phyloP scores from a whole-genome alignment of 2,329 filamentous ascomycete genomes.

The Pseudonectria buxi region DNA sequence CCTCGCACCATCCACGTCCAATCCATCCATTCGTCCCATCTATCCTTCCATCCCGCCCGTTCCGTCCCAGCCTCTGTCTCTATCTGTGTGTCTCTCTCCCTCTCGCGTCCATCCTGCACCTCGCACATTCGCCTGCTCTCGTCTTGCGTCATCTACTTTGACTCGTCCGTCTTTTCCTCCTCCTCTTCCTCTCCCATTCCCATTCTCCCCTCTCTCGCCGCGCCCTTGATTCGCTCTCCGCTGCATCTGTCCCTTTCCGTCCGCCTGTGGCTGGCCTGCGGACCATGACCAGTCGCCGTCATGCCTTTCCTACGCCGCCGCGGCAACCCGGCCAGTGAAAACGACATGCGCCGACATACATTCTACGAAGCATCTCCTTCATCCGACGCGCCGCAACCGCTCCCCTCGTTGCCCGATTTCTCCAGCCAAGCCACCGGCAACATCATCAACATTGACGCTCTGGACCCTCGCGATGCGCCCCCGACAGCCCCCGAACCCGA shows the following conservation, averaged over 20 bases:
- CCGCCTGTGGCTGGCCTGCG: conserved; percentile 19
- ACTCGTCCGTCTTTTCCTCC: not conserved
- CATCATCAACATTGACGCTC: not conserved
- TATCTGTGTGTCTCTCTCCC: too few relatives aligned
- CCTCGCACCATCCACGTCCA: too few relatives aligned
- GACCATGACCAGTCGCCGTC: conserved; percentile 35
- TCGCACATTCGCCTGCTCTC: too few relatives aligned
- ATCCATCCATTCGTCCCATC: too few relatives aligned
- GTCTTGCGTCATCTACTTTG: too few relatives aligned
- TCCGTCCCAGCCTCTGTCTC: too few relatives aligned
- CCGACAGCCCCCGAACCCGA: too few relatives aligned
- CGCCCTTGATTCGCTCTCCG: conserved; percentile 3
- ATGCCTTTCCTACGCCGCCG: conserved; percentile 59
- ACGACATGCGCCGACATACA: conserved; percentile 50
- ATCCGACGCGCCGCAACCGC: conserved; percentile 19
- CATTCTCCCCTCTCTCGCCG: conserved; percentile 1
- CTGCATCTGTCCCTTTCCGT: conserved; percentile 2
- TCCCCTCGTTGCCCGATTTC: conserved; percentile 16
- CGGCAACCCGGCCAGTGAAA: conserved; percentile 53
- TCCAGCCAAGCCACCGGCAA: conserved; percentile 11
- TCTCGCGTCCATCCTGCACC: too few relatives aligned
- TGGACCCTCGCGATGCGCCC: too few relatives aligned
- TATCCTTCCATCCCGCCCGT: not conserved
- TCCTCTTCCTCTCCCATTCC: conserved; percentile 1
- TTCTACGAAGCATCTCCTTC: conserved; percentile 26